Base-by-base conservation (phyloP, 2,329 filamentous ascomycete species). In the Harringtonia lauricola region DNA sequence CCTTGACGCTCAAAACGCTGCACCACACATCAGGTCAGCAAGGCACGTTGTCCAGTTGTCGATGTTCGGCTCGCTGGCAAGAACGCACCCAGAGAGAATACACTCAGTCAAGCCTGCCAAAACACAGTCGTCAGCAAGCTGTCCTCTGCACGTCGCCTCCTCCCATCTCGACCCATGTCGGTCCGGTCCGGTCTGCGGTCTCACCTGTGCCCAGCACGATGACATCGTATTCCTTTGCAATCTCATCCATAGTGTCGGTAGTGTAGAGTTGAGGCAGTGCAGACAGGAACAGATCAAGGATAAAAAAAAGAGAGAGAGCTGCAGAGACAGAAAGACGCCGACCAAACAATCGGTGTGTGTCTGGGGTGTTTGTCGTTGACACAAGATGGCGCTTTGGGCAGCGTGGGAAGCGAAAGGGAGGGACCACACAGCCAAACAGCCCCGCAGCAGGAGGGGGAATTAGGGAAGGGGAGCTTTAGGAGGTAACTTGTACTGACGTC, bases 141-240 rank as follows among this genome's bases (percentile, higher is more conserved):
- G 24, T 36, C 14, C 36, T 40, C 15, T 34, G n/a, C 18, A 4
- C 38, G 26, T 37, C 12, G 8, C 22, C 19, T 26, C 22, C 26
- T 37, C 33, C 38, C 14, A 15, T 28, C 4, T 26, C 19, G 18
- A 34, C 24, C 18, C 26, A 8, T 14, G 10, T 19, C 28, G 6
- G 9, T 17, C n/a, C 19, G 4, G 3, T 13, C 46, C 35, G 67
- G n/a, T n/a, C n/a, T n/a, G n/a, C n/a, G n/a, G n/a, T n/a, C 78
- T 61, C 74, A 95, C 88, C 89, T 65, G 92, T 98, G 76, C 92
- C 92, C 64, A 98, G 80, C 64, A 98, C 92, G 63, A 98, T 81
- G 66, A 95, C 86, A 77, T 98, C 92, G 77, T 98, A 98, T 69
- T 95, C 89, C 63, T 87, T 86, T 55, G 89, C 87, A 63, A 98